Evolutionary conservation across 106 monocot species (phyloP), one percentile per base, ranked within the genome.

Genomic region (Platanthera guangdongensis): DNA sequence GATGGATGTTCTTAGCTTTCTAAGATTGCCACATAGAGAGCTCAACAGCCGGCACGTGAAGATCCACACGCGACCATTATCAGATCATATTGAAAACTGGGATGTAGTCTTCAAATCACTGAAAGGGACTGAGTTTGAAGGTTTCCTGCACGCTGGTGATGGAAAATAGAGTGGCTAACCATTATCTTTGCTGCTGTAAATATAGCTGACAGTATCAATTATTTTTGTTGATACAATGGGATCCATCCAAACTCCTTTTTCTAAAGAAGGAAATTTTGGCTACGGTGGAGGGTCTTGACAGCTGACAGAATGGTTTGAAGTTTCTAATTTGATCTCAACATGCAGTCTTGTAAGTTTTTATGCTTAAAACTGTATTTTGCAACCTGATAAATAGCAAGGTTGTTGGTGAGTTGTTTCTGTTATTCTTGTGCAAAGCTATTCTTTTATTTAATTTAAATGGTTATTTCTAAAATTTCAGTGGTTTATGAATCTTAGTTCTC

Each of bases 21-120:
- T 96, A 3, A 77, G 82, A 78, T 54, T 96, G 71, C 95, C 95
- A 32, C 75, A 53, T 19, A 82, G 81, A 48, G 84, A 93, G 47
- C 84, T 96, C 22, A 30, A 72, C 16, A 96, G 93, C 52, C 78
- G 79, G 1, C 95, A 96, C 71, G 91, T 96, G 13, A 96, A 93
- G 78, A 96, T 96, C 73, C 95, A 96, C 79, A 96, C 87, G 12
- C 90, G 63, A 54, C 88, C 88, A 11, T 73, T 95, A 74, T 57
- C 80, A 0, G 80, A 90, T 2, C 93, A 93, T 39, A 74, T 92
- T 25, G 78, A 88, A 45, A 95, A 95, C 81, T 93, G 92, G 92
- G 84, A 78, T 21, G 83, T 32, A 14, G 87, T 95, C 71, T 80
- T 72, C 25, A 79, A 76, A 65, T 67, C 81, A 11, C 84, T 93